Base-by-base conservation (phyloP, 2,329 filamentous ascomycete species). In the Bipolaris gigantea region DNA sequence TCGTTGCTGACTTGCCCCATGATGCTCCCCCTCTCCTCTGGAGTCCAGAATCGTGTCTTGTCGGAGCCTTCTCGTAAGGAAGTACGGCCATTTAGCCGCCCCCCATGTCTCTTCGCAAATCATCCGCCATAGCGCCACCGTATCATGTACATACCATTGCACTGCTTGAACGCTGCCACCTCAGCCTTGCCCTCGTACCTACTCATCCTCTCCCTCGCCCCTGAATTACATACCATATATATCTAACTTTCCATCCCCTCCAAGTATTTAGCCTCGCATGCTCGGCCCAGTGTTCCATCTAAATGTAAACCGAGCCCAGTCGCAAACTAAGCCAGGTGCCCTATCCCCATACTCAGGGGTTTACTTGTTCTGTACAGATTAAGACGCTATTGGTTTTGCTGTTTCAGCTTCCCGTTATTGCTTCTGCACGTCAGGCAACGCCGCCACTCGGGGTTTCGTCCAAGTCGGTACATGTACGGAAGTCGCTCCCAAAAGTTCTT, bases 361-460 rank as follows among this genome's bases (percentile, higher is more conserved):
- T 43, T 34, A 32, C 34, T 40, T 42, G 36, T 23, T 16, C n/a
- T 23, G 40, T 16, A 13, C 13, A 34, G 33, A 27, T 23, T 49
- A 44, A 13, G 33, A 43, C 33, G 44, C 50, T 53, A 40, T 40
- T 40, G 27, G 30, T n/a, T 42, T 36, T 36, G 23, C 21, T 21
- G 45, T 53, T 32, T 25, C 48, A 54, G 56, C 56, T 54, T 53
- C 54, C 53, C 45, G 53, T 48, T 41, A 41, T 50, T 48, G 34
- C 21, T 38, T 43, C 39, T 19, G 45, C 45, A 16, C 15, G 18
- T 44, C 23, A n/a, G 19, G 38, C 7, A 49, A 36, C 41, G 8
- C 18, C 15, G 50, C 50, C 40, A 50, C 27, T 11, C 10, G 27
- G 10, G 27, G 27, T 10, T 10, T 11, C 27, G 10, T 30, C 27